Percentiles rank a stretch among this genome's conserved stretches.
These are phyloP conservation scores for Skeletonema costatum DNA, from an alignment of 108 stramenopile species.

Conservation along the genomic window DNA sequence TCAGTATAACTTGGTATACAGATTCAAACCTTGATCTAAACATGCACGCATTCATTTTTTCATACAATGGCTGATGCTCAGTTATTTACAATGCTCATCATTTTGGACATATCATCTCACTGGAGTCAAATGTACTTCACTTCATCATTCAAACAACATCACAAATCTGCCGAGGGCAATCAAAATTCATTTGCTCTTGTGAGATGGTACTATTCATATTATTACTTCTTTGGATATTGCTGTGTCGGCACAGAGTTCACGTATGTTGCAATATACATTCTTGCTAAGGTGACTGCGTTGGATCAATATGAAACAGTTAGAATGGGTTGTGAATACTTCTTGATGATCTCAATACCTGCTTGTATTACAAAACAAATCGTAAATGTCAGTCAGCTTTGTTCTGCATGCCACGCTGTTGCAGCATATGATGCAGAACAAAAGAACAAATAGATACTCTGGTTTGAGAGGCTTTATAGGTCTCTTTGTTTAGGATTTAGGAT, in stretches of 20 bases:
- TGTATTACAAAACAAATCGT: slow-evolving; percentile 86
- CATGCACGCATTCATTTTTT: slow-evolving; percentile 3
- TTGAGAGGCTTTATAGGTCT: background rate
- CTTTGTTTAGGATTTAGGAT: background rate
- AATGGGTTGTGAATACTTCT: slow-evolving; percentile 31
- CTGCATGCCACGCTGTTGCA: slow-evolving; percentile 86
- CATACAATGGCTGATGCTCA: background rate
- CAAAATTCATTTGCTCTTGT: slow-evolving; percentile 85
- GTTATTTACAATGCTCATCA: slow-evolving; percentile 60
- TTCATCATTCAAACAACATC: slow-evolving; percentile 75
- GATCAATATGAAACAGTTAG: slow-evolving; percentile 16
- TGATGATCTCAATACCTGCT: slow-evolving; percentile 64
- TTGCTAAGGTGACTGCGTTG: slow-evolving; percentile 13
- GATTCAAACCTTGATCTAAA: background rate
- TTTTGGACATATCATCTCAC: slow-evolving; percentile 86
- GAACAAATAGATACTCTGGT: slow-evolving; percentile 15
- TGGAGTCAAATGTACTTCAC: slow-evolving; percentile 96
- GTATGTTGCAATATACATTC: slow-evolving; percentile 67
- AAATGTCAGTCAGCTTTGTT: slow-evolving; percentile 83
- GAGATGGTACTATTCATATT: slow-evolving; percentile 91
- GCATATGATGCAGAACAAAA: slow-evolving; percentile 61
- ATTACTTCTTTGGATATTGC: slow-evolving; percentile 94
- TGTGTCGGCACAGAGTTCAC: slow-evolving; percentile 95
- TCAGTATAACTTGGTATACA: background rate
- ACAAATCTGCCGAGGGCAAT: slow-evolving; percentile 93